phyloP scores from a whole-genome alignment of 345 rosid species.

The Eucalyptus cloeziana region DNA sequence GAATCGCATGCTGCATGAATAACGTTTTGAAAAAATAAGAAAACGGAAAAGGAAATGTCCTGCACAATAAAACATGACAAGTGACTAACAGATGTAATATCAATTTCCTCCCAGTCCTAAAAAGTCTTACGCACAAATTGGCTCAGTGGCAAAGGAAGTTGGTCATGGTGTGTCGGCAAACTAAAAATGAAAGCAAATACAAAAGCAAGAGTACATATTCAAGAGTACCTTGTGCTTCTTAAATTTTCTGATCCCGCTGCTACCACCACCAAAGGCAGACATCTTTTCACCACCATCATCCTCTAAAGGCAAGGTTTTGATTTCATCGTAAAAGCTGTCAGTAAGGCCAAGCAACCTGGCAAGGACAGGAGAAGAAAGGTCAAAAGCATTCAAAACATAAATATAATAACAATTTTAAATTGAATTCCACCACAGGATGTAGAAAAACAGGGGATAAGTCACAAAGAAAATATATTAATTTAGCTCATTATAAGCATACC shows the following conservation, averaged over 20 bases:
- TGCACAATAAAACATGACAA: neutral
- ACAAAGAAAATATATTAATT: neutral
- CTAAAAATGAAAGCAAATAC: neutral
- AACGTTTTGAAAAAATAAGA: neutral
- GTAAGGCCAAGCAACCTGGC: conserved; percentile 65
- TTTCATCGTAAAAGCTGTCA: conserved; percentile 58
- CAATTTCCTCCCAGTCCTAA: neutral
- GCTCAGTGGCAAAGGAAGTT: neutral
- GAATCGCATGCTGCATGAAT: neutral
- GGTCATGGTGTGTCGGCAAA: neutral
- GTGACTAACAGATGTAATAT: neutral
- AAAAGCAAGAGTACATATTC: neutral
- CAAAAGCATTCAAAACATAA: neutral
- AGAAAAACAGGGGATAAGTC: neutral
- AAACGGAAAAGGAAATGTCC: neutral
- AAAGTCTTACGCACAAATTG: neutral
- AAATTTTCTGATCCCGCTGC: conserved; percentile 20
- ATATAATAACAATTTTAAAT: neutral
- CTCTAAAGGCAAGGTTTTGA: conserved; percentile 45
- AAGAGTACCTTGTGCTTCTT: conserved; percentile 59
- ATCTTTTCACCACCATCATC: conserved; percentile 19
- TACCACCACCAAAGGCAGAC: conserved; percentile 2
- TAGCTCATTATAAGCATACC: conserved; percentile 26
- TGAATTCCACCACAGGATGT: neutral
- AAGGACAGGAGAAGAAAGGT: neutral